phyloP scores from a whole-genome alignment of 2,329 filamentous ascomycete genomes.

The Penicillium sclerotigenum region DNA sequence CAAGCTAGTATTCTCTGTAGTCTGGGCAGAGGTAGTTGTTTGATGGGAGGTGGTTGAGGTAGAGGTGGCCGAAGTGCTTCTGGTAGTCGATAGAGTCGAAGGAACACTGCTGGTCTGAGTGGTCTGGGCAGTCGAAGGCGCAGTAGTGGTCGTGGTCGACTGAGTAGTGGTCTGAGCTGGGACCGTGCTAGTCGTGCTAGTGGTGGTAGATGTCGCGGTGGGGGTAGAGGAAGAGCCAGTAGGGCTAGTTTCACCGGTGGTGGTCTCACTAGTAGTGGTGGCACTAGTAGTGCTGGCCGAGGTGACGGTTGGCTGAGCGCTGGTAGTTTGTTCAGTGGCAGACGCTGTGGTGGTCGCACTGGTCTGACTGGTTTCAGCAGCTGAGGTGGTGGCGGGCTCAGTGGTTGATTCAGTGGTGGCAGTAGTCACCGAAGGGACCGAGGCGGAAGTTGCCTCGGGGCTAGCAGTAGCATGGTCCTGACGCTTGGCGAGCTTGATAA shows the following conservation, averaged over 20 bases:
- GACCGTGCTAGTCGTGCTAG: too few species aligned
- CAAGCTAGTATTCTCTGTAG: slow-evolving; percentile 26
- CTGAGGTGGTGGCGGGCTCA: slow-evolving; percentile 13
- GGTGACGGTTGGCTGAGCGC: slow-evolving; percentile 16
- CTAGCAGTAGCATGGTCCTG: slow-evolving; percentile 40
- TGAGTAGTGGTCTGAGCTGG: slow-evolving; percentile 19
- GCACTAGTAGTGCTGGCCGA: slow-evolving; percentile 10
- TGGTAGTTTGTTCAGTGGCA: slow-evolving; percentile 8
- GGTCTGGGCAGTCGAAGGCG: slow-evolving; percentile 1
- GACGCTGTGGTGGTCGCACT: slow-evolving; percentile 12
- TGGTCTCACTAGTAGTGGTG: not conserved
- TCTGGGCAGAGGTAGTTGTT: slow-evolving; percentile 22
- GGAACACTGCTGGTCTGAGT: slow-evolving; percentile 13
- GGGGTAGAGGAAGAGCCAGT: not conserved
- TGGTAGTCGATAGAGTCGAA: slow-evolving; percentile 20
- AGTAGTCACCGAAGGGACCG: not conserved
- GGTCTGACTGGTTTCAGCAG: slow-evolving; percentile 12
- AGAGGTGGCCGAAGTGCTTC: slow-evolving; percentile 9
- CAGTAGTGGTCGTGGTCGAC: slow-evolving; percentile 25
- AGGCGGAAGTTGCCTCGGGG: not conserved
- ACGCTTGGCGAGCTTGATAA: slow-evolving; percentile 63
- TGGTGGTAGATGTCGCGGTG: not conserved
- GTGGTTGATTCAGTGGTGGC: slow-evolving; percentile 6
- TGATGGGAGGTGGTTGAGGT: slow-evolving; percentile 4
- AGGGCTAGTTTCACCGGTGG: not conserved